These are phyloP conservation scores for Tetrahymena elliotti DNA, from an alignment of 73 alveolate genomes.

Conservation along the genomic window DNA sequence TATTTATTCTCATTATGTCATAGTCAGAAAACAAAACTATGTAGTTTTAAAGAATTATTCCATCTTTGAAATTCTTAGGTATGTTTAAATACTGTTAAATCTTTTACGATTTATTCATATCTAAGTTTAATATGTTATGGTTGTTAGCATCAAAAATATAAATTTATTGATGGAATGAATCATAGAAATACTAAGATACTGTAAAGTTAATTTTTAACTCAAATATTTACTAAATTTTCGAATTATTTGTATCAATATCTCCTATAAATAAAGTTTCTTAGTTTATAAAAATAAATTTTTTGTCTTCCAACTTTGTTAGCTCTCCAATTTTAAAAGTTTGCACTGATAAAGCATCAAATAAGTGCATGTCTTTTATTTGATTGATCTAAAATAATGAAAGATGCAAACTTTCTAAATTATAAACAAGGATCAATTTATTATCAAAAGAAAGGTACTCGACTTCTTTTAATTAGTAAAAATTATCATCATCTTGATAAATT, in stretches of 20 bases:
- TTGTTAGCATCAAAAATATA: neutral
- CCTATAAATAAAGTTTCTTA: neutral
- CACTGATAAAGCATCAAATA: neutral
- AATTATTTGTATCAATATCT: neutral
- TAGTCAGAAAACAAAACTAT: neutral
- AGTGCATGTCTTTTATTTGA: neutral
- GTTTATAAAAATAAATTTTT: neutral
- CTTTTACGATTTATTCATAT: neutral
- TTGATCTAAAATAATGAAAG: neutral
- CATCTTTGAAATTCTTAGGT: neutral
- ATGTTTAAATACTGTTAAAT: neutral
- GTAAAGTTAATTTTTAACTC: neutral
- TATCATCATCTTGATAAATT: neutral
- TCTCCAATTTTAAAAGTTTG: neutral
- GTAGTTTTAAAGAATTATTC: neutral
- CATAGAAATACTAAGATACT: neutral
- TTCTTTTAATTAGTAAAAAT: neutral
- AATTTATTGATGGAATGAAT: neutral
- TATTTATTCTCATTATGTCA: neutral
- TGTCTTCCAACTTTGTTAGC: neutral
- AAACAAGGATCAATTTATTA: neutral
- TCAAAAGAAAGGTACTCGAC: neutral
- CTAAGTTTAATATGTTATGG: neutral
- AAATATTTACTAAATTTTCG: neutral
- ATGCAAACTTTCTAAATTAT: neutral